These are phyloP conservation scores for Fusarium nanum DNA, from an alignment of 2,329 filamentous ascomycete genomes.

Conservation along the genomic window DNA sequence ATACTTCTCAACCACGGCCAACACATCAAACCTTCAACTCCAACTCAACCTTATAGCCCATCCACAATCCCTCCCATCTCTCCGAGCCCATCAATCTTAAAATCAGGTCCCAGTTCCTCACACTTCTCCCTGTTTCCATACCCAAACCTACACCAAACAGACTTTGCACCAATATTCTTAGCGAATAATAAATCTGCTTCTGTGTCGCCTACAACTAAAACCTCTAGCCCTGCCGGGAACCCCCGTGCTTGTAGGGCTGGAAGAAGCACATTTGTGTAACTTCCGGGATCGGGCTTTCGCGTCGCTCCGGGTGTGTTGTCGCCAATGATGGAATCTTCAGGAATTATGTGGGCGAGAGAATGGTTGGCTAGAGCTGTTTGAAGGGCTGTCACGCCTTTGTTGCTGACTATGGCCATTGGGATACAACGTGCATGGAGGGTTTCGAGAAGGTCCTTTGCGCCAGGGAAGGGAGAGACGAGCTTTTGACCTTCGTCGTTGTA, in stretches of 20 bases:
- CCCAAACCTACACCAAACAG: conserved; percentile 17
- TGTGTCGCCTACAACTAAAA: conserved; percentile 5
- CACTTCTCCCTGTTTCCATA: conserved; percentile 19
- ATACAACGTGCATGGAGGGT: fast-evolving
- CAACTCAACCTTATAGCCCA: not conserved
- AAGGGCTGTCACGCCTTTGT: conserved; percentile 8
- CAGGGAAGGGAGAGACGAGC: not conserved
- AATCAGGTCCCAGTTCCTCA: not conserved
- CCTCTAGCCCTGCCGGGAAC: fast-evolving
- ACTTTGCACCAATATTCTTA: conserved; percentile 10
- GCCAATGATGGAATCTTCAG: not conserved
- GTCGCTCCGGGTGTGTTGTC: conserved; percentile 16
- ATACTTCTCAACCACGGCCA: not conserved
- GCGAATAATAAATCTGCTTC: conserved; percentile 11
- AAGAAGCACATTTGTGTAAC: not conserved
- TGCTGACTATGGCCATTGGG: not conserved
- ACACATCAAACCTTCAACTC: not conserved
- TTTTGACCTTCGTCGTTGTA: conserved; percentile 10
- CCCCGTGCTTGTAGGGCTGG: not conserved
- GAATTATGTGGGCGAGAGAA: not conserved
- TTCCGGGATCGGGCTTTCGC: conserved; percentile 1
- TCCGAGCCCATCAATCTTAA: not conserved
- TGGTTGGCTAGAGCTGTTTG: not conserved
- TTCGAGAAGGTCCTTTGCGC: not conserved
- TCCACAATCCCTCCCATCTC: not conserved